These are phyloP conservation scores for Solanum rostratum DNA, from an alignment of 257 asterid species.

Conservation along the genomic window DNA sequence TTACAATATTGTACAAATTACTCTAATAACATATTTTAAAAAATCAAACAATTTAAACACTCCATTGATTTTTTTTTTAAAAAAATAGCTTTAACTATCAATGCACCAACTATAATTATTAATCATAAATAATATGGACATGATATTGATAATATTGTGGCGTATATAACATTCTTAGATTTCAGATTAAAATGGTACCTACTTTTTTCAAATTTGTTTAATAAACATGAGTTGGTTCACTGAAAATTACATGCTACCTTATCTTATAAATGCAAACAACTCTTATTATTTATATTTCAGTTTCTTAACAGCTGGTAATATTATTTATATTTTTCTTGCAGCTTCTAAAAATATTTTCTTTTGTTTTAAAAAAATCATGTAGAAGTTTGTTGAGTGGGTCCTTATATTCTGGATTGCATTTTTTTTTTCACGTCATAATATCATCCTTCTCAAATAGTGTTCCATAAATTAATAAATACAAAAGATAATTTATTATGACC, in stretches of 20 bases:
- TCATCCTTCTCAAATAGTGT: neutral
- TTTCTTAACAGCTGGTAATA: neutral
- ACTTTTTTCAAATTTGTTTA: neutral
- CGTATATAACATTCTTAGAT: neutral
- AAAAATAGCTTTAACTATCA: neutral
- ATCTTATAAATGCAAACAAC: neutral
- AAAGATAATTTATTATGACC: neutral
- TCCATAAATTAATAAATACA: no score
- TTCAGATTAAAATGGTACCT: neutral
- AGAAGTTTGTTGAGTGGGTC: neutral
- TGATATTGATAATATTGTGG: neutral
- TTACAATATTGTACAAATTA: neutral
- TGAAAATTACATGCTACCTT: neutral
- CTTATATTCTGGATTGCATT: neutral
- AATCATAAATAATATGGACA: neutral
- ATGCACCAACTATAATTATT: neutral
- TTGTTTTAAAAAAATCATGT: neutral
- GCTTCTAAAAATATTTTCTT: neutral
- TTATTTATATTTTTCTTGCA: neutral
- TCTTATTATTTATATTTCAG: neutral
- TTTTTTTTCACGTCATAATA: neutral
- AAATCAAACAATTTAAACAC: neutral
- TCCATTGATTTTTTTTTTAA: neutral
- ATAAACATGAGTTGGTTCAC: neutral
- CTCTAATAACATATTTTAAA: neutral